These are phyloP conservation scores for Pleurotus ostreatus DNA, from an alignment of 768 basidiomycete species.

Conservation along the genomic window DNA sequence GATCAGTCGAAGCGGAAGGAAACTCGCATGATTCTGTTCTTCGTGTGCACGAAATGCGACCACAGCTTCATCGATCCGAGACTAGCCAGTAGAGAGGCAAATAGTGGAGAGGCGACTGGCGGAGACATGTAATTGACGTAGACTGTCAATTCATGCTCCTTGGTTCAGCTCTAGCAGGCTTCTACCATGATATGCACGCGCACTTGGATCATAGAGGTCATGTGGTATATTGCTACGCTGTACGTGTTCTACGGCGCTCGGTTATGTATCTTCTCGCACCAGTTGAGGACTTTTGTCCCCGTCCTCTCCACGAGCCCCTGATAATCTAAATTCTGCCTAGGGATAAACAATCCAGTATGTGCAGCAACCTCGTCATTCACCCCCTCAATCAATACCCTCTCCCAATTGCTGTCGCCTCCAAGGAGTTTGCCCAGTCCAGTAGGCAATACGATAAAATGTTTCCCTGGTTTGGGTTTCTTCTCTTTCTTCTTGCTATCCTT, in stretches of 20 bases:
- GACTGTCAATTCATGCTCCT: too few relatives aligned
- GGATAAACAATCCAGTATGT: conserved; percentile 52
- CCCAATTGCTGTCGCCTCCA: conserved; percentile 46
- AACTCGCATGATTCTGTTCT: conserved; percentile 92
- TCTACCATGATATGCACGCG: too few relatives aligned
- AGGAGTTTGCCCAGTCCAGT: conserved; percentile 36
- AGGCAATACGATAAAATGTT: conserved; percentile 52
- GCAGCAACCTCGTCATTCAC: conserved; percentile 54
- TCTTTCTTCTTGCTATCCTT: conserved; percentile 19
- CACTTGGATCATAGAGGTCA: not conserved
- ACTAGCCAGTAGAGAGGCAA: conserved; percentile 31
- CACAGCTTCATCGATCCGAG: conserved; percentile 71
- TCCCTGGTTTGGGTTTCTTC: conserved; percentile 23
- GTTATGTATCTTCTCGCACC: conserved; percentile 28
- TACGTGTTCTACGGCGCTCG: not conserved
- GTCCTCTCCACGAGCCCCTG: conserved; percentile 43
- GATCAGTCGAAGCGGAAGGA: conserved; percentile 97
- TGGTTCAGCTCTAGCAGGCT: too few relatives aligned
- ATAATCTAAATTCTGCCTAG: conserved; percentile 46
- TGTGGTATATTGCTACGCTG: not conserved
- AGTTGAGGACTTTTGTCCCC: conserved; percentile 33
- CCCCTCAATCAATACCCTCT: conserved; percentile 44
- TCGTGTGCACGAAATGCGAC: conserved; percentile 82
- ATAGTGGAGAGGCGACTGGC: conserved; percentile 24
- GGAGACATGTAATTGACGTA: not conserved